Percentiles rank a stretch among this genome's conserved stretches.
phyloP scores from a whole-genome alignment of 805 yeast species.

The Monosporozyma solicola region DNA sequence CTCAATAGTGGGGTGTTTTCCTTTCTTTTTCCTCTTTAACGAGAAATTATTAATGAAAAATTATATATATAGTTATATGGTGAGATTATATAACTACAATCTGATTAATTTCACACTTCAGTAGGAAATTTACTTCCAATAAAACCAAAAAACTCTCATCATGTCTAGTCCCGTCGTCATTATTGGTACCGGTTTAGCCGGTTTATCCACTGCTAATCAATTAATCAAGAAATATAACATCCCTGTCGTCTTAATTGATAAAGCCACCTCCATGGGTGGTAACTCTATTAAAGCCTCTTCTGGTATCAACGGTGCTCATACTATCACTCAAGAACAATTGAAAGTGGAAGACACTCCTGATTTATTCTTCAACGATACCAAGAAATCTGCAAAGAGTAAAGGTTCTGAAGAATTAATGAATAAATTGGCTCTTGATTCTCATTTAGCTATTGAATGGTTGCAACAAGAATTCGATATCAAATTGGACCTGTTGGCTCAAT shows the following conservation, averaged over 20 bases:
- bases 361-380: slow-evolving; percentile 55
- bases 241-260: slow-evolving; percentile 42
- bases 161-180: slow-evolving; percentile 31
- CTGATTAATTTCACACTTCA: too few relatives aligned
- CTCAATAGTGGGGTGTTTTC: neutral
- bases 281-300: slow-evolving; percentile 55
- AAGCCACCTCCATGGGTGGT: slow-evolving; percentile 43
- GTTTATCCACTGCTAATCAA: slow-evolving; percentile 38
- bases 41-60: neutral
- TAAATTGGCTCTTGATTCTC: slow-evolving; percentile 53
- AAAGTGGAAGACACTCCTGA: slow-evolving; percentile 48
- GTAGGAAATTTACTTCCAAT: too few relatives aligned
- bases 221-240: slow-evolving; percentile 30
- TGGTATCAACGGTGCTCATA: slow-evolving; percentile 63
- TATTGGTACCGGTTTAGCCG: slow-evolving; percentile 52
- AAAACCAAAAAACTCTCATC: too few relatives aligned
- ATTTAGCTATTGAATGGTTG: slow-evolving; percentile 65
- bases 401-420: slow-evolving; percentile 52
- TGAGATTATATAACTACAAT: neutral
- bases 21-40: neutral
- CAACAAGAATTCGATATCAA: slow-evolving; percentile 54
- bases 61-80: neutral
- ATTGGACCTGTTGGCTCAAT: slow-evolving; percentile 56
- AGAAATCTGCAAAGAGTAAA: slow-evolving; percentile 52
- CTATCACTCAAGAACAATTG: slow-evolving; percentile 46